Evolutionary conservation across 495 filamentous ascomycete species (phyloP), one percentile per base, ranked within the genome.

Genomic region (Xylaria telfairii): DNA sequence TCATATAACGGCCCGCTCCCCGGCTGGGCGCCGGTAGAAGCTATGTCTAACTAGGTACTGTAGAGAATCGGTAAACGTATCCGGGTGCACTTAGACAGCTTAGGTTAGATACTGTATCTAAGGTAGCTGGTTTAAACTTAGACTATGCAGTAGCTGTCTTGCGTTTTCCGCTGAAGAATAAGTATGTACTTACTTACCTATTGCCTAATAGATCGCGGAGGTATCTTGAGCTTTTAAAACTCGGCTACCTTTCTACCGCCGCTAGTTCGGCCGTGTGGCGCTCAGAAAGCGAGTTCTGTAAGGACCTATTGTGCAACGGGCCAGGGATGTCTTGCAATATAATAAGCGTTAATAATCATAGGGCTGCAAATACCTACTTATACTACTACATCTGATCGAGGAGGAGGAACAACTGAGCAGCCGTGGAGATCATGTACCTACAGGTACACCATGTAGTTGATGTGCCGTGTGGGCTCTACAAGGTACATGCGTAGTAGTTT

Each of bases 271-370:
- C 24, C 26, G 26, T 32, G 12, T 10, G 26, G 53, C 53, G 53
- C 26, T 30, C 9, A 56, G 26, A 28, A 32, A 56, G 12, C 26
- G 13, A 56, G 13, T 15, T 15, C 30, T 54, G 32, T 4, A n/a
- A n/a, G 19, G 42, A 17, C 17, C 62, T 51, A 21, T 65, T n/a
- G 5, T 37, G 28, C 44, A 51, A 39, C 34, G 51, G 5, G 62
- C 42, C 24, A 39, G 17, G 44, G 44, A 49, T 51, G n/a, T 65
- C 28, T 49, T 51, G 15, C 19, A 37, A 37, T 26, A 3, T 32
- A 65, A n/a, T 65, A 51, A 65, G 12, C 44, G 21, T 65, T 65
- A 65, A 65, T 65, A 65, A 21, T 65, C 46, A 51, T 65, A 65
- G 39, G 62, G 62, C 62, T 65, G 44, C 56, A 7, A 46, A 65